phyloP scores from a whole-genome alignment of 2,329 filamentous ascomycete species.

The Teratosphaeria pseudoeucalypti region DNA sequence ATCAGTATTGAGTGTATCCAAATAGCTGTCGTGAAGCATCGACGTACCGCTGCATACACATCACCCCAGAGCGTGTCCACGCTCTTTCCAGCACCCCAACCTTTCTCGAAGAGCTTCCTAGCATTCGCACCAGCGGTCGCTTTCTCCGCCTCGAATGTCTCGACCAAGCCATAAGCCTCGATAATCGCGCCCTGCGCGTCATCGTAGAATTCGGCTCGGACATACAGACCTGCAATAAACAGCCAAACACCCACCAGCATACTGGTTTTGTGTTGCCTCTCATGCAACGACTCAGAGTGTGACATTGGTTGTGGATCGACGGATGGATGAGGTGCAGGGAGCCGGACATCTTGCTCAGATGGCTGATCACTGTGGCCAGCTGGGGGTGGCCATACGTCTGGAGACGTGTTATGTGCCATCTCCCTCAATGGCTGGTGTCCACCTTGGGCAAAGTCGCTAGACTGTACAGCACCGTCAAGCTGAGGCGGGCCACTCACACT shows the following conservation, averaged over 20 bases:
- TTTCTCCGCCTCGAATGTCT: constrained; percentile 58
- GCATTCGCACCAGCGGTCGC: constrained; percentile 52
- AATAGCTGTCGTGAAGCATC: not conserved
- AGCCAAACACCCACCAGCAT: constrained; percentile 76
- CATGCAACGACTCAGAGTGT: constrained; percentile 40
- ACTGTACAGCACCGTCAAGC: not conserved
- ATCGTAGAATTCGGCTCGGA: constrained; percentile 66
- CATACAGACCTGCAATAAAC: constrained; percentile 79
- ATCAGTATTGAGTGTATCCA: constrained; percentile 10
- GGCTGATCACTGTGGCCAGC: constrained; percentile 30
- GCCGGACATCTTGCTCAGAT: constrained; percentile 33
- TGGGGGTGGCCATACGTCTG: constrained; percentile 24
- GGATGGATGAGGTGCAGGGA: constrained; percentile 31
- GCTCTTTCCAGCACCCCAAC: constrained; percentile 73
- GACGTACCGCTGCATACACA: constrained; percentile 65
- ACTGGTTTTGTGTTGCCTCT: constrained; percentile 45
- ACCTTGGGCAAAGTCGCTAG: not conserved
- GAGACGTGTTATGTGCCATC: constrained; percentile 31
- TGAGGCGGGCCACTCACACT: not conserved
- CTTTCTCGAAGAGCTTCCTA: constrained; percentile 50
- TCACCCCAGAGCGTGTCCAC: constrained; percentile 79
- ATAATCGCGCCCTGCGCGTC: constrained; percentile 70
- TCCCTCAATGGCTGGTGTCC: constrained; percentile 9
- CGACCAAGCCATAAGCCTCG: constrained; percentile 70
- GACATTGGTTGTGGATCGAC: constrained; percentile 30